phyloP scores from a whole-genome alignment of 768 basidiomycete species.

The Tephrocybe sp. region DNA sequence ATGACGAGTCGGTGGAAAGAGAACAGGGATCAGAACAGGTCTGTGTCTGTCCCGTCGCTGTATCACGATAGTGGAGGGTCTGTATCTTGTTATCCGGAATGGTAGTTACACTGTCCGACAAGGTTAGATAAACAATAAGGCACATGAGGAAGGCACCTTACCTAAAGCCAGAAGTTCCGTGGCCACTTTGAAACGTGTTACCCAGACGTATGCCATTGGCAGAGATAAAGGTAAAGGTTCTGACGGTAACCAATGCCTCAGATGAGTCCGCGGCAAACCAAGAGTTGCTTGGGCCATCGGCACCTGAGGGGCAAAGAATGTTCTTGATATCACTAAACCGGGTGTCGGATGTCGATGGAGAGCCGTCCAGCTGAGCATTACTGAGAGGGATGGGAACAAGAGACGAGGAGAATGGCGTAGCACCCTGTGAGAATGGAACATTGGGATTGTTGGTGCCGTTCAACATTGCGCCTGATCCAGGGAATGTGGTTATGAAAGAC shows the following conservation, averaged over 20 bases:
- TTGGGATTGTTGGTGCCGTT: slow-evolving; percentile 83
- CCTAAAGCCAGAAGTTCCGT: slow-evolving; percentile 90
- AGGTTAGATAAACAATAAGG: slow-evolving; percentile 6
- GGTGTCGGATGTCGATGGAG: slow-evolving; percentile 59
- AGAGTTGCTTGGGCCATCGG: slow-evolving; percentile 74
- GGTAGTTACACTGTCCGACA: slow-evolving; percentile 64
- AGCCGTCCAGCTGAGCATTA: slow-evolving; percentile 54
- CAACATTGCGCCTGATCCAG: slow-evolving; percentile 43
- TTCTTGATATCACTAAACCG: slow-evolving; percentile 64
- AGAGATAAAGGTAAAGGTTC: slow-evolving; percentile 71
- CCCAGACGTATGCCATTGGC: slow-evolving; percentile 85
- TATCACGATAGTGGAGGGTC: slow-evolving; percentile 76
- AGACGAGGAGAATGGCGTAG: slow-evolving; percentile 86
- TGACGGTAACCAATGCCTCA: slow-evolving; percentile 71
- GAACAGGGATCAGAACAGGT: slow-evolving; percentile 84
- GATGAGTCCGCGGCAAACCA: slow-evolving; percentile 83
- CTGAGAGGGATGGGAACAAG: slow-evolving; percentile 78
- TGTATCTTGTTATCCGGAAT: slow-evolving; percentile 88
- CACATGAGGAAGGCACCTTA: slow-evolving; percentile 32
- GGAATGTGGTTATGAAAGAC: slow-evolving; percentile 78
- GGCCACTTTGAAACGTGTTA: slow-evolving; percentile 81
- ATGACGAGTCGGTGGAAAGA: slow-evolving; percentile 68
- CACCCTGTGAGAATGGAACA: slow-evolving; percentile 78
- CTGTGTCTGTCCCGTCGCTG: slow-evolving; percentile 66
- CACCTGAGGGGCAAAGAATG: slow-evolving; percentile 85